Base-by-base conservation (phyloP, 2,329 filamentous ascomycete species). In the Elsinoe arachidis region DNA sequence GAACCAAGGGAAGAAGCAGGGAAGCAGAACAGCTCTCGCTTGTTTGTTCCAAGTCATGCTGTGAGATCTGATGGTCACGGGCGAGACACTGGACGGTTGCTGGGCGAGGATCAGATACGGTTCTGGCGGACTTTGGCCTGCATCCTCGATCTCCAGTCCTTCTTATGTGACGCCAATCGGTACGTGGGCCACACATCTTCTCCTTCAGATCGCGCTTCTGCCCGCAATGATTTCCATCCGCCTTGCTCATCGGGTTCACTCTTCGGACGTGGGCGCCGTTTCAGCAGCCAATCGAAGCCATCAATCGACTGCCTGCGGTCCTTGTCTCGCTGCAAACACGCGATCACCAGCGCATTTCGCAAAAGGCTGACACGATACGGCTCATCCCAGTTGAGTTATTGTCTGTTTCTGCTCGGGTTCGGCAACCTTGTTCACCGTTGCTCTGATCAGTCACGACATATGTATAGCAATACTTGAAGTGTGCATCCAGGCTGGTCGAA, bases 101-200 rank as follows among this genome's bases (percentile, higher is more conserved):
- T 34, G 49, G 46, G 46, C 21, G 46, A 51, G 30, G 23, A 23
- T 17, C 49, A 46, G 41, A 23, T 46, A 46, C 41, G 41, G 41
- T 46, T 46, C 41, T 17, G 26, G 41, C 41, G 26, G 41, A 30
- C 26, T 30, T 23, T 46, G n/a, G 9, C 33, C n/a, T 53, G 33
- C 49, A 53, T 53, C 34, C 33, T 53, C 49, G 49, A 53, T 53
- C 49, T 53, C 33, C 34, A 53, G 49, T 53, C 33, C 38, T 35
- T 15, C 26, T 53, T 53, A 23, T 39, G 33, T 26, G 26, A 53
- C 49, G 49, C 49, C 34, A 53, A 53, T 53, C 49, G 49, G 30
- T 35, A 38, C 14, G 37, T 53, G 12, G 49, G 49, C 17, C 19
- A 35, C 34, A 38, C 34, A 53, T 26, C 26, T 53, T 35, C 33